Evolutionary conservation across 129 eudicot species (phyloP).

Genomic region (Rutidosis leptorrhynchoides): DNA sequence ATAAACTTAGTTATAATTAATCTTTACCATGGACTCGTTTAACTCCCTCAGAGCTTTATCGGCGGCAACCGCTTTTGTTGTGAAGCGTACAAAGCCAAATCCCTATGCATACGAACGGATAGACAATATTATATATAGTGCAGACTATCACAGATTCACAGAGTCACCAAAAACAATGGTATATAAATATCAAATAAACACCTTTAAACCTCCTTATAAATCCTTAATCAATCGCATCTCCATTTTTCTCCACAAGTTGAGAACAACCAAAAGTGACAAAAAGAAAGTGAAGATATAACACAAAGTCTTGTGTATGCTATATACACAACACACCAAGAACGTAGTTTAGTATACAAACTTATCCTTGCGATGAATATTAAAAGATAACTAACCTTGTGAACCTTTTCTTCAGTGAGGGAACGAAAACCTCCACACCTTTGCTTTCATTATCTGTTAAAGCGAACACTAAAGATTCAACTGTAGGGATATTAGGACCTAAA

Average conservation of each 20-base stretch:
- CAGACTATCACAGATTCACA: not conserved
- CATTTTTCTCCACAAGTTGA: slow-evolving; percentile 67
- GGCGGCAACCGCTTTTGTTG: slow-evolving; percentile 79
- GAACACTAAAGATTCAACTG: slow-evolving; percentile 5
- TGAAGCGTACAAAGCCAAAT: slow-evolving; percentile 76
- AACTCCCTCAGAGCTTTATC: slow-evolving; percentile 71
- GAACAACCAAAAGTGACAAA: slow-evolving; percentile 47
- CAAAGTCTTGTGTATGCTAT: not conserved
- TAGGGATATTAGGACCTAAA: too few species aligned
- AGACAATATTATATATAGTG: slow-evolving; percentile 19
- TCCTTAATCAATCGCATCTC: slow-evolving; percentile 77
- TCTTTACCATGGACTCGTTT: slow-evolving; percentile 57
- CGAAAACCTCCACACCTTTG: slow-evolving; percentile 81
- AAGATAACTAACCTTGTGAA: slow-evolving; percentile 49
- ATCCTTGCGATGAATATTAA: not conserved
- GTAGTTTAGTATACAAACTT: too few species aligned
- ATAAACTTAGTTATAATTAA: slow-evolving; percentile 2
- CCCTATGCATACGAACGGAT: slow-evolving; percentile 49
- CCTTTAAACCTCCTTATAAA: slow-evolving; percentile 66
- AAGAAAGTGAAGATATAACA: not conserved
- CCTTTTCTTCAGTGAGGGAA: slow-evolving; percentile 52
- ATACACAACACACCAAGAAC: too few species aligned
- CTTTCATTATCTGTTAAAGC: slow-evolving; percentile 38
- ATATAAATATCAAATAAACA: slow-evolving; percentile 14
- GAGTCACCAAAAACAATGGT: slow-evolving; percentile 3